A percentile compares a stretch with the other conserved stretches of the same genome.
These are phyloP conservation scores for Nicotiana benthamiana DNA, from an alignment of 257 asterid genomes.

Conservation along the genomic window DNA sequence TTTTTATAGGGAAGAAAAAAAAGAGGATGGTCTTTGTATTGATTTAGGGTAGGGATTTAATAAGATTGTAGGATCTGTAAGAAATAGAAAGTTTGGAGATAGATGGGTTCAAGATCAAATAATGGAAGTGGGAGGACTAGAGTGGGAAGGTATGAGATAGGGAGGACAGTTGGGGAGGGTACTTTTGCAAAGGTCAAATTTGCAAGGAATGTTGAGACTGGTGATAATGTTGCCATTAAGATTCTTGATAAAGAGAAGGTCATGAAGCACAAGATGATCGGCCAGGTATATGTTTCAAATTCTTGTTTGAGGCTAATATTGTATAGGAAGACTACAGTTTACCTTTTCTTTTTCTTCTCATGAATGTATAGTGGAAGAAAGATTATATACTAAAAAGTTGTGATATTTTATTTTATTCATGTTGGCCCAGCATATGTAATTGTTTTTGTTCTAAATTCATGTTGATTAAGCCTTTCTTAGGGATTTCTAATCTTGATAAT, in stretches of 20 bases:
- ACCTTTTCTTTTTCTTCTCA: neutral
- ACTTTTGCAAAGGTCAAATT: conserved; percentile 90
- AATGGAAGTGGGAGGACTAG: conserved; percentile 56
- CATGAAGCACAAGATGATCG: conserved; percentile 86
- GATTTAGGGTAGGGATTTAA: neutral
- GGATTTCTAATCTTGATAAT: neutral
- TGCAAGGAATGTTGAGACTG: conserved; percentile 72
- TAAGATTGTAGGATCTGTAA: conserved; percentile 1
- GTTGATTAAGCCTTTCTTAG: neutral
- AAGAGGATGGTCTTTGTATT: conserved; percentile 54
- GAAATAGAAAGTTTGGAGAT: conserved; percentile 24
- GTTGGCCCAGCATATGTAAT: neutral
- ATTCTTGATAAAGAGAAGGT: conserved; percentile 90
- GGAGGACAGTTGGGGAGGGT: conserved; percentile 90
- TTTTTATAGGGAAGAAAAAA: neutral
- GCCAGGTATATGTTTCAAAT: conserved; percentile 43
- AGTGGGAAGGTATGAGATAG: conserved; percentile 86
- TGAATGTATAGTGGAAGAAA: neutral
- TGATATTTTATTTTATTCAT: neutral
- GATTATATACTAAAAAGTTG: neutral
- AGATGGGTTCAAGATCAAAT: conserved; percentile 48
- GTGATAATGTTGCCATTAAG: conserved; percentile 85
- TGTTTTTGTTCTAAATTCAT: neutral
- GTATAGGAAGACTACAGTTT: neutral
- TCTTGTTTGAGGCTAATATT: neutral